Evolutionary conservation across 2,329 filamentous ascomycete genomes (phyloP).

Genomic region (Fusarium torulosum): DNA sequence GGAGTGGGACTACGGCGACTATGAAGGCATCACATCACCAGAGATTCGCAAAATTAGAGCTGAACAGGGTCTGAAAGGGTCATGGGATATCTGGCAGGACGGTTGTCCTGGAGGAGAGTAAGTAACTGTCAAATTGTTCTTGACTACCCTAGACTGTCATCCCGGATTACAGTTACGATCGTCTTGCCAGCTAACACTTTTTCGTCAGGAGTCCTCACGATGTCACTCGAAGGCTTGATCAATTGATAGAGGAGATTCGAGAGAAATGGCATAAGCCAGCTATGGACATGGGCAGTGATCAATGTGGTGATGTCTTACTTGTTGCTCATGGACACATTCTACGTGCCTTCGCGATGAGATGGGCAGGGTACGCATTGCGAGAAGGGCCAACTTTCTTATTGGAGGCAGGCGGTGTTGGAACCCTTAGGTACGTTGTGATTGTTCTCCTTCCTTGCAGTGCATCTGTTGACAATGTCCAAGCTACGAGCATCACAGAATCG

Average conservation of each 20-base stretch:
- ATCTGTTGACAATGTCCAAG: slow-evolving; percentile 55
- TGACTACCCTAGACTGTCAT: slow-evolving; percentile 10
- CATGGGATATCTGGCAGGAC: slow-evolving; percentile 92
- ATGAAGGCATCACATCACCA: slow-evolving; percentile 81
- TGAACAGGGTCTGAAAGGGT: slow-evolving; percentile 66
- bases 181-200: slow-evolving; percentile 20
- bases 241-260: slow-evolving; percentile 80
- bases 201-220: slow-evolving; percentile 73
- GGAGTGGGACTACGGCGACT: slow-evolving; percentile 90
- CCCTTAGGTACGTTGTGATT: slow-evolving; percentile 70
- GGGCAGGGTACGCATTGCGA: slow-evolving; percentile 79
- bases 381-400: slow-evolving; percentile 84
- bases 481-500: slow-evolving; percentile 82
- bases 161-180: neutral
- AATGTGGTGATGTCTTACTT: slow-evolving; percentile 62
- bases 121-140: slow-evolving; percentile 50
- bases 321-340: slow-evolving; percentile 94
- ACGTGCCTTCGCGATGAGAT: slow-evolving; percentile 87
- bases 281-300: slow-evolving; percentile 65
- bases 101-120: slow-evolving; percentile 88
- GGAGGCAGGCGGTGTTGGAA: slow-evolving; percentile 89
- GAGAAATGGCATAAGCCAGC: slow-evolving; percentile 71
- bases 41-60: slow-evolving; percentile 73
- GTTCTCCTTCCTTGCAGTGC: neutral
- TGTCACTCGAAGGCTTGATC: slow-evolving; percentile 78